Percentiles rank a stretch among this genome's conserved stretches.
phyloP scores from a whole-genome alignment of 169 alveolate genomes.

The Babesia divergens region DNA sequence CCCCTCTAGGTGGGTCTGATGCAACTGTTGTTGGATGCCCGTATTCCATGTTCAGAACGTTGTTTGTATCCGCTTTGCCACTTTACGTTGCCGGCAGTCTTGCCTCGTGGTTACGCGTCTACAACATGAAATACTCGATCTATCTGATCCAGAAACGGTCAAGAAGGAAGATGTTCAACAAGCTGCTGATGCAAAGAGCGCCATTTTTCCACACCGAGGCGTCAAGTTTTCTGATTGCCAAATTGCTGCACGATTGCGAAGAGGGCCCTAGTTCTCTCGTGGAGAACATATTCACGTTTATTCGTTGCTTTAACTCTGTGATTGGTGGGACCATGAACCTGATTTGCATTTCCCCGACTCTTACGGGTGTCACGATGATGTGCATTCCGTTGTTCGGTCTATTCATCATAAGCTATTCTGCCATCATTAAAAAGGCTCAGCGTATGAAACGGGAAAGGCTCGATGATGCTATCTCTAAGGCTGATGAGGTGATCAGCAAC shows the following conservation, averaged over 20 bases:
- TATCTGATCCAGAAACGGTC: constrained; percentile 61
- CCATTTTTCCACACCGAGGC: constrained; percentile 54
- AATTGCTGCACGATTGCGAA: constrained; percentile 54
- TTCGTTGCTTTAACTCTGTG: constrained; percentile 55
- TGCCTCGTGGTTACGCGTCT: constrained; percentile 57
- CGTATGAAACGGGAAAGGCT: constrained; percentile 15
- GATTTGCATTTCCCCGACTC: constrained; percentile 42
- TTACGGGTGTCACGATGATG: constrained; percentile 35
- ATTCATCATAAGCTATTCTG: constrained; percentile 20
- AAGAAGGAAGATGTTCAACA: constrained; percentile 40
- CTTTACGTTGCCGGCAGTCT: constrained; percentile 40
- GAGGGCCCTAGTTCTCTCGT: constrained; percentile 56
- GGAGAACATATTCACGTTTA: constrained; percentile 23
- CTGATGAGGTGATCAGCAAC: constrained; percentile 54
- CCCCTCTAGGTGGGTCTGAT: neutral
- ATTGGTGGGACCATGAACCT: constrained; percentile 57
- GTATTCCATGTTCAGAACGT: constrained; percentile 25
- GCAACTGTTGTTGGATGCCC: neutral
- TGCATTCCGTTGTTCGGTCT: constrained; percentile 52
- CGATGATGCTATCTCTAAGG: constrained; percentile 42
- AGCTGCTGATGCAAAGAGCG: constrained; percentile 47
- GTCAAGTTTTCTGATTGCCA: constrained; percentile 27
- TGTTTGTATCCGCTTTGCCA: constrained; percentile 44
- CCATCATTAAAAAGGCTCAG: constrained; percentile 31
- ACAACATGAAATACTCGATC: constrained; percentile 33